Conservation (phyloP, 2,329 filamentous ascomycete genomes). For the Arthrobotrys musiformis region DNA sequence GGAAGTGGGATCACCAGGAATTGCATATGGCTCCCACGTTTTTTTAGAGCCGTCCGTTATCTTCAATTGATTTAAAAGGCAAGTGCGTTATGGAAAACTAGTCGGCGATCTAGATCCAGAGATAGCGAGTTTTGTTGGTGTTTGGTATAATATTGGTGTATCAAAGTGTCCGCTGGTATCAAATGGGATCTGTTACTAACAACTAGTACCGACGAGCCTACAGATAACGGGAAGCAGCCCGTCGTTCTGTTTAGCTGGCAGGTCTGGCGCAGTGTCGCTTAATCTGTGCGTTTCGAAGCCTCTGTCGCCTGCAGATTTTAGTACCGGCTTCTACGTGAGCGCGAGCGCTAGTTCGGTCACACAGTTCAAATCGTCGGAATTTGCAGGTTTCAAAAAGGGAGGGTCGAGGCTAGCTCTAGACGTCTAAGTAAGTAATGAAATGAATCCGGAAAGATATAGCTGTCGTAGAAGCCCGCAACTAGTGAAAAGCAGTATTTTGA, state of each 20-base stretch:
- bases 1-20: conserved; percentile 23
- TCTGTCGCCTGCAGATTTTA: not conserved
- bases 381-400: not conserved
- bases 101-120: conserved; percentile 6
- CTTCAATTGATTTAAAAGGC: conserved; percentile 16
- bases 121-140: conserved; percentile 10
- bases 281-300: conserved; percentile 1
- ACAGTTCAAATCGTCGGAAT: not conserved
- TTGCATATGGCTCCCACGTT: conserved; percentile 45
- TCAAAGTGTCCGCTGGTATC: not conserved
- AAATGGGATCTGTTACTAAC: conserved; percentile 27
- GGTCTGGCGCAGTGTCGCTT: not conserved
- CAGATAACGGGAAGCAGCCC: conserved; percentile 21
- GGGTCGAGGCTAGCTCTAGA: conserved; percentile 33
- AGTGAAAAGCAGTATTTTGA: not conserved
- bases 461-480: not conserved
- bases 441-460: not conserved
- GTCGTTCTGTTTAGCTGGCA: conserved; percentile 1
- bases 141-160: not conserved
- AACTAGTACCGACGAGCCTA: not conserved
- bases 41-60: conserved; percentile 24
- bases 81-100: conserved; percentile 22
- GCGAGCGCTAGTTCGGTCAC: not conserved
- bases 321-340: conserved; percentile 9
- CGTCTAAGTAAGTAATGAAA: not conserved